These are phyloP conservation scores for Epichloe festucae DNA, from an alignment of 2,329 filamentous ascomycete genomes.

Conservation along the genomic window DNA sequence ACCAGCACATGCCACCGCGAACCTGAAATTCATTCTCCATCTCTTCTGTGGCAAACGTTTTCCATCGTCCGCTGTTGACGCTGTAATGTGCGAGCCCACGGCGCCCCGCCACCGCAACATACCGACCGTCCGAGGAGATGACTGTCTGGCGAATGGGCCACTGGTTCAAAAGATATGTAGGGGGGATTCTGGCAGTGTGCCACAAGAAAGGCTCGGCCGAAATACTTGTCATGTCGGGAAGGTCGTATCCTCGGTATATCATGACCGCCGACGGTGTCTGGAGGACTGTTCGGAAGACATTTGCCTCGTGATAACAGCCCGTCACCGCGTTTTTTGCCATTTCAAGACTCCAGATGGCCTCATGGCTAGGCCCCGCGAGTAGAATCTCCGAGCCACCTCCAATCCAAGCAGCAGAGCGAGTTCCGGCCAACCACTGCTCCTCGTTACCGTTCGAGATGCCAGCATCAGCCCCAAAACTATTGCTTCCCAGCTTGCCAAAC, in stretches of 20 bases:
- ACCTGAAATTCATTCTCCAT: conserved; percentile 87
- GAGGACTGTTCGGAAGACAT: conserved; percentile 76
- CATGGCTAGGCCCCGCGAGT: conserved; percentile 55
- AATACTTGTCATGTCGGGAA: conserved; percentile 80
- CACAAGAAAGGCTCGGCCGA: conserved; percentile 89
- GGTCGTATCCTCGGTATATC: conserved; percentile 85
- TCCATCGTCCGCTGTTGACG: conserved; percentile 87
- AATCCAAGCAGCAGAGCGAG: conserved; percentile 71
- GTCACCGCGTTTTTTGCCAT: conserved; percentile 90
- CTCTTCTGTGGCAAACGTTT: conserved; percentile 70
- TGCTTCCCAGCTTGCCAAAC: conserved; percentile 80
- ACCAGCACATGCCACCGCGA: conserved; percentile 96
- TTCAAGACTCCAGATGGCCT: conserved; percentile 75
- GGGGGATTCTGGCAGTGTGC: conserved; percentile 81
- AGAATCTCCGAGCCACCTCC: conserved; percentile 79
- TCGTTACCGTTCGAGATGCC: conserved; percentile 51
- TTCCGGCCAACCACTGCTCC: conserved; percentile 74
- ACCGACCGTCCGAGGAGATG: conserved; percentile 83
- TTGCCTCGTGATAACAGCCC: conserved; percentile 82
- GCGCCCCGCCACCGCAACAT: conserved; percentile 89
- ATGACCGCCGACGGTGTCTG: conserved; percentile 82
- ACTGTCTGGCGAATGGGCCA: conserved; percentile 86
- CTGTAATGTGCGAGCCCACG: conserved; percentile 93
- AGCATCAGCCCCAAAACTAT: conserved; percentile 64
- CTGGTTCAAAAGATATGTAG: conserved; percentile 74